These are phyloP conservation scores for Scheffersomyces insectosa DNA, from an alignment of 1,139 yeast species.

Conservation along the genomic window DNA sequence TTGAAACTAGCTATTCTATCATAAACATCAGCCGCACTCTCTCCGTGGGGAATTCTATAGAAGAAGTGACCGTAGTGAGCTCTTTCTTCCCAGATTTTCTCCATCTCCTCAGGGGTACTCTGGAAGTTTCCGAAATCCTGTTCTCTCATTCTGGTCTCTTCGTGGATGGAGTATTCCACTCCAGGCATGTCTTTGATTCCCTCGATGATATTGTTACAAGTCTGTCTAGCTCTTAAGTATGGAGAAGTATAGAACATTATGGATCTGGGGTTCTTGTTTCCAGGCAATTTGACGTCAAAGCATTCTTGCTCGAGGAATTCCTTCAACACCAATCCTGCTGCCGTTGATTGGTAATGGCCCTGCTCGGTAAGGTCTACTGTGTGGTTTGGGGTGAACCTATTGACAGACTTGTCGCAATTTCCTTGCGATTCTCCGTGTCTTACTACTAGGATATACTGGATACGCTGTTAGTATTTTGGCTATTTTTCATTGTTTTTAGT, in stretches of 20 bases:
- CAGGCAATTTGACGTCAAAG: constrained; percentile 26
- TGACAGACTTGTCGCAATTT: constrained; percentile 78
- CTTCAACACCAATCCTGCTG: constrained; percentile 64
- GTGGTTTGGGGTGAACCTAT: constrained; percentile 76
- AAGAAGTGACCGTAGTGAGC: constrained; percentile 91
- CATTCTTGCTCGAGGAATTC: constrained; percentile 51
- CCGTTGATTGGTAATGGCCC: constrained; percentile 68
- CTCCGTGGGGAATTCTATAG: constrained; percentile 89
- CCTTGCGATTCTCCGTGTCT: constrained; percentile 95
- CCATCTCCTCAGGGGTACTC: constrained; percentile 74
- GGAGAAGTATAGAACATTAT: constrained; percentile 79
- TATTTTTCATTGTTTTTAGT: not conserved
- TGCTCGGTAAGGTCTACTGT: constrained; percentile 64
- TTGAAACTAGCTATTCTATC: constrained; percentile 89
- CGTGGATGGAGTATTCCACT: constrained; percentile 57
- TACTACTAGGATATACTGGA: constrained; percentile 67
- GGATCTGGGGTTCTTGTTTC: constrained; percentile 27
- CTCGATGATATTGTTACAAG: constrained; percentile 65
- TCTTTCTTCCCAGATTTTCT: constrained; percentile 73
- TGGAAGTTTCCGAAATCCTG: constrained; percentile 96
- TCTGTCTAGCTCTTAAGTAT: constrained; percentile 76
- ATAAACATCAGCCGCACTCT: constrained; percentile 92
- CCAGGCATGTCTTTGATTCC: constrained; percentile 56
- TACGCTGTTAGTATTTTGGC: constrained; percentile 9
- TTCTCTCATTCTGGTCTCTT: constrained; percentile 89